These are phyloP conservation scores for Plasmopara halstedii DNA, from an alignment of 352 stramenopile species.

Conservation along the genomic window DNA sequence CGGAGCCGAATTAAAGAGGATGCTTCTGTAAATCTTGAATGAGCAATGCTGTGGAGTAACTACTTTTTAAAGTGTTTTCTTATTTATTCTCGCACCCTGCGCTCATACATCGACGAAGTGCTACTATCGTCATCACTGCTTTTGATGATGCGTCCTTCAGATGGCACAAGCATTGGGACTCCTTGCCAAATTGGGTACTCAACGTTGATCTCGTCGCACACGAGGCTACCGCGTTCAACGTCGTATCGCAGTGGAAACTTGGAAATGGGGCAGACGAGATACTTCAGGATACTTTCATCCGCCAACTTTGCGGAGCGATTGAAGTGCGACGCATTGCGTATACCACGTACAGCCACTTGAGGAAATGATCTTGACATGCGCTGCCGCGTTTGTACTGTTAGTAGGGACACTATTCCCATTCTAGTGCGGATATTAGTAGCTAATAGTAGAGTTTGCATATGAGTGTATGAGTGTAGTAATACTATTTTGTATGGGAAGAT, in stretches of 20 bases:
- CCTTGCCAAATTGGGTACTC: constrained; percentile 78
- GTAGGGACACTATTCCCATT: neutral
- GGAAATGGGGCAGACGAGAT: constrained; percentile 81
- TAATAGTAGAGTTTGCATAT: no score
- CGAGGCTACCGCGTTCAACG: constrained; percentile 39
- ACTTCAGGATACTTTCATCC: constrained; percentile 67
- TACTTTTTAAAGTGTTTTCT: neutral
- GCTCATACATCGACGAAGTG: no score
- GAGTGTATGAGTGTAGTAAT: no score
- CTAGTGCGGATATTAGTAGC: neutral
- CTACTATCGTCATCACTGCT: constrained; percentile 6
- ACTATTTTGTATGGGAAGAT: no score
- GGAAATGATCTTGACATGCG: neutral
- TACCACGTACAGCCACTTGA: neutral
- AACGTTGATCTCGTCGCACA: constrained; percentile 79
- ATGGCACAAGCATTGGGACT: constrained; percentile 63
- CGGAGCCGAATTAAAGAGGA: no score
- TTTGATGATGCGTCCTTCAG: constrained; percentile 61
- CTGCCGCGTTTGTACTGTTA: neutral
- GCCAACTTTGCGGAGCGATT: constrained; percentile 20
- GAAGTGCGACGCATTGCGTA: constrained; percentile 14
- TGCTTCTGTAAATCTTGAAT: neutral
- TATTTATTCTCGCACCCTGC: no score
- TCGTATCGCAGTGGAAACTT: constrained; percentile 78
- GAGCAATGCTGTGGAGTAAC: no score